These are phyloP conservation scores for Phytophthora macrochlamydospora DNA, from an alignment of 352 stramenopile species.

Conservation along the genomic window DNA sequence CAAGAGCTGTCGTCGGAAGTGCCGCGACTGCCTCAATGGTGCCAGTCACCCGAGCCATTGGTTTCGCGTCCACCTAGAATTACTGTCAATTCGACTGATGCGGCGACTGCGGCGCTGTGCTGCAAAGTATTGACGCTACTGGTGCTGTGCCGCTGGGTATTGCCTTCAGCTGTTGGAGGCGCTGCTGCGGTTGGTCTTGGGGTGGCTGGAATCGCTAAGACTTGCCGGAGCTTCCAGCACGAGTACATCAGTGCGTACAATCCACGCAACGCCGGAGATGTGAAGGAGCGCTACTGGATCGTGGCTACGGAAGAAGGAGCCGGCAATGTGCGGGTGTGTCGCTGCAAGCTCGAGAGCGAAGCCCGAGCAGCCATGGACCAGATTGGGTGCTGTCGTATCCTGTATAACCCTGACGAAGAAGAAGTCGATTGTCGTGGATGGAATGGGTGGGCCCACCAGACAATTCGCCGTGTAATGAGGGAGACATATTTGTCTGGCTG, in stretches of 20 bases:
- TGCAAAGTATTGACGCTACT: constrained; percentile 51
- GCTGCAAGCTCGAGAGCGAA: constrained; percentile 14
- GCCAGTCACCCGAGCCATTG: too few species aligned
- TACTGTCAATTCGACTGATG: too few species aligned
- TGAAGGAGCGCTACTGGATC: constrained; percentile 14
- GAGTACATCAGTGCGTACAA: constrained; percentile 27
- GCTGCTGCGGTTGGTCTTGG: constrained; percentile 2
- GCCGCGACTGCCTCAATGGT: too few species aligned
- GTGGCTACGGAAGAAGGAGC: constrained; percentile 32
- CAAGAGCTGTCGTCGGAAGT: too few species aligned
- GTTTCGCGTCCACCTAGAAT: too few species aligned
- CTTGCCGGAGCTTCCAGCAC: constrained; percentile 21
- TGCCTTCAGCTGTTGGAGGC: background rate
- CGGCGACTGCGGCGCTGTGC: constrained; percentile 14
- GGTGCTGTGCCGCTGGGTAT: constrained; percentile 6
- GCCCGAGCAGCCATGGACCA: constrained; percentile 13
- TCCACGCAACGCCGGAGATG: background rate
- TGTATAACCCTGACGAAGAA: constrained; percentile 15
- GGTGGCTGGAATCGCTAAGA: constrained; percentile 15
- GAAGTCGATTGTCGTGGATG: constrained; percentile 19
- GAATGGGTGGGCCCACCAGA: constrained; percentile 16
- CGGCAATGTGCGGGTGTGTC: constrained; percentile 25
- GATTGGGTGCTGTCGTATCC: constrained; percentile 28
- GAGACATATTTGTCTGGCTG: constrained; percentile 20
- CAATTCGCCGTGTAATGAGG: constrained; percentile 28